Evolutionary conservation across 1,139 yeast genomes (phyloP).

Genomic region (Protomyces lactucae-debilis): DNA sequence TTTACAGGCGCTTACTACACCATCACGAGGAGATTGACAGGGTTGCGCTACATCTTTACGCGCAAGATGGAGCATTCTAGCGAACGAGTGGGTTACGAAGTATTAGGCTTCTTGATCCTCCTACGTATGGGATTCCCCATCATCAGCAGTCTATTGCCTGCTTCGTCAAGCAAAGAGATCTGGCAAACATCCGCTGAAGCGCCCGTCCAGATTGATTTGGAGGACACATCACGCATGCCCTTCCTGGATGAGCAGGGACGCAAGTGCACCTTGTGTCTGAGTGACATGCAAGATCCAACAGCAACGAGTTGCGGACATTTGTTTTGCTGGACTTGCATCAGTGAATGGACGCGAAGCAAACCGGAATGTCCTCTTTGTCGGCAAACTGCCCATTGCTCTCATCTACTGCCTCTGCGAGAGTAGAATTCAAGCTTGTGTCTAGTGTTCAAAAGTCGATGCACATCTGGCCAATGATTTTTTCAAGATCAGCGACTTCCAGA

Average conservation of each 20-base stretch:
- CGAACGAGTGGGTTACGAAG: slow-evolving; percentile 60
- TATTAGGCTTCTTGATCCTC: slow-evolving; percentile 67
- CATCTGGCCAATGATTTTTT: neutral
- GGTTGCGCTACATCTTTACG: slow-evolving; percentile 64
- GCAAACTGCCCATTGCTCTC: slow-evolving; percentile 67
- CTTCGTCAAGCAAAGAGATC: neutral
- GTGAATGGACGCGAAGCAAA: slow-evolving; percentile 80
- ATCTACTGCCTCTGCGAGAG: slow-evolving; percentile 57
- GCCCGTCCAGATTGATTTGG: slow-evolving; percentile 46
- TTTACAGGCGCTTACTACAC: slow-evolving; percentile 76
- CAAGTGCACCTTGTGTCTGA: slow-evolving; percentile 76
- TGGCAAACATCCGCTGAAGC: neutral
- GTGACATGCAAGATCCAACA: slow-evolving; percentile 74
- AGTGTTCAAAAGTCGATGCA: neutral
- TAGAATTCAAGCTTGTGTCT: slow-evolving; percentile 33
- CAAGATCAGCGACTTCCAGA: neutral
- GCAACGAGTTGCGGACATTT: slow-evolving; percentile 88
- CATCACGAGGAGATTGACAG: slow-evolving; percentile 68
- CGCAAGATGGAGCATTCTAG: slow-evolving; percentile 28
- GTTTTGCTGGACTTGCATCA: slow-evolving; percentile 87
- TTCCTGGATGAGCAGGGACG: slow-evolving; percentile 69
- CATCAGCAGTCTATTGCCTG: slow-evolving; percentile 34
- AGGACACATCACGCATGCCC: slow-evolving; percentile 55
- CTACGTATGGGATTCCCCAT: slow-evolving; percentile 51
- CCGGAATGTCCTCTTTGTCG: slow-evolving; percentile 93